These are phyloP conservation scores for Lotmaria passim DNA, from an alignment of 208 protist genomes.

Conservation along the genomic window DNA sequence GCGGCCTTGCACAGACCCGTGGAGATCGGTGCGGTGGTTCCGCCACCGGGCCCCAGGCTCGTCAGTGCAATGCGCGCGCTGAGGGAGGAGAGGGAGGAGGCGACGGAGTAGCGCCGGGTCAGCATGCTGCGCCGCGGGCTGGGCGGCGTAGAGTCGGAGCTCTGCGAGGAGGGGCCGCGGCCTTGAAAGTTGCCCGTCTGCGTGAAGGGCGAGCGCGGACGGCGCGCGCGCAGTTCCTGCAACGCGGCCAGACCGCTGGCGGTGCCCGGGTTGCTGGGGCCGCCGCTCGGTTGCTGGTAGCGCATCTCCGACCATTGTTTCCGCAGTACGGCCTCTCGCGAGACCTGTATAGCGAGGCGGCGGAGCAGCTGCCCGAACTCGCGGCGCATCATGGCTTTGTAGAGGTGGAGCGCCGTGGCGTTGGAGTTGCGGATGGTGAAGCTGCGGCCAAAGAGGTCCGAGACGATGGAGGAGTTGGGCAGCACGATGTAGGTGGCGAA, in stretches of 20 bases:
- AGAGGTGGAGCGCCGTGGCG: conserved; percentile 42
- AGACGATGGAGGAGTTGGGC: conserved; percentile 60
- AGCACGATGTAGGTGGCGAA: conserved; percentile 70
- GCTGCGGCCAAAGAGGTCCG: conserved; percentile 64
- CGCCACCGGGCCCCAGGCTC: background rate
- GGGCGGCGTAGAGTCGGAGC: conserved; percentile 35
- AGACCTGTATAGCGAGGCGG: conserved; percentile 38
- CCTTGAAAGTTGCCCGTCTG: conserved; percentile 16
- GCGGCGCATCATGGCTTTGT: conserved; percentile 47
- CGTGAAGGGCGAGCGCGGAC: conserved; percentile 30
- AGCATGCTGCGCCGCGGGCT: conserved; percentile 29
- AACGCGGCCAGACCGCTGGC: conserved; percentile 12
- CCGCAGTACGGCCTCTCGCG: conserved; percentile 33
- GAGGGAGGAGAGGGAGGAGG: conserved; percentile 15
- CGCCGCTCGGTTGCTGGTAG: background rate
- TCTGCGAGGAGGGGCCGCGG: conserved; percentile 22
- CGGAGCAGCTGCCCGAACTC: conserved; percentile 44
- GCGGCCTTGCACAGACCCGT: background rate
- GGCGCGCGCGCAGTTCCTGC: conserved; percentile 27
- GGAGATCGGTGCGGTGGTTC: background rate
- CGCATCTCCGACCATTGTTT: conserved; percentile 28
- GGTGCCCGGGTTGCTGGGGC: conserved; percentile 3
- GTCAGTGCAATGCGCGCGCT: background rate
- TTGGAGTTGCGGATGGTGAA: conserved; percentile 69
- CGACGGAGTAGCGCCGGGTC: conserved; percentile 19